A percentile compares a stretch with the other conserved stretches of the same genome.
phyloP scores from a whole-genome alignment of 257 asterid species.

The Fraxinus pennsylvanica region DNA sequence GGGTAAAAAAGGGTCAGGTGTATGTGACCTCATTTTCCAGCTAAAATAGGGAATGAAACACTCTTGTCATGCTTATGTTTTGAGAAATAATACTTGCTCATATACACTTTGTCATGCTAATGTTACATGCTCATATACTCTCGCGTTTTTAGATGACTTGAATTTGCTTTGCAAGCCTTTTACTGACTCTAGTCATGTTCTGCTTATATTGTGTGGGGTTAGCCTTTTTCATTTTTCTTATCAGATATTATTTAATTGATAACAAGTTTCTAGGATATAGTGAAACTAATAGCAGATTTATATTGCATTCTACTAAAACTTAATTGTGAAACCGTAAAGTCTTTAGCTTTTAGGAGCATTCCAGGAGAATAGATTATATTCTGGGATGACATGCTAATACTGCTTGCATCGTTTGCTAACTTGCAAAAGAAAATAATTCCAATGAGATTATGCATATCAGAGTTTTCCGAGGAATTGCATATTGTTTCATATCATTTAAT shows the following conservation, averaged over 20 bases:
- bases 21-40: background rate
- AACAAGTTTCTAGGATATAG: background rate
- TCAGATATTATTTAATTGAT: too few relatives aligned
- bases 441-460: background rate
- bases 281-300: background rate
- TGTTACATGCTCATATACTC: background rate
- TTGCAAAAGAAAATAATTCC: background rate
- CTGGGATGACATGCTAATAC: background rate
- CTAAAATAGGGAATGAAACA: background rate
- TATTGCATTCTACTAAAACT: conserved; percentile 7
- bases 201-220: background rate
- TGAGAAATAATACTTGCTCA: background rate
- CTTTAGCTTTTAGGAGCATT: background rate
- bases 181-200: background rate
- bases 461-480: conserved; percentile 7
- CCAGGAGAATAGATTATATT: background rate
- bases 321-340: background rate
- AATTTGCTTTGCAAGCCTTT: background rate
- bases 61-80: background rate
- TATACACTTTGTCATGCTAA: background rate
- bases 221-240: conserved; percentile 1
- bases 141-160: background rate
- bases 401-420: background rate
- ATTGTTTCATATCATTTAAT: conserved; percentile 9
- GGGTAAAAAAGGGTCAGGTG: background rate